A percentile compares a stretch with the other conserved stretches of the same genome.
Conservation (phyloP, 2,329 filamentous ascomycete species). For the Pseudogymnoascus sp. region DNA sequence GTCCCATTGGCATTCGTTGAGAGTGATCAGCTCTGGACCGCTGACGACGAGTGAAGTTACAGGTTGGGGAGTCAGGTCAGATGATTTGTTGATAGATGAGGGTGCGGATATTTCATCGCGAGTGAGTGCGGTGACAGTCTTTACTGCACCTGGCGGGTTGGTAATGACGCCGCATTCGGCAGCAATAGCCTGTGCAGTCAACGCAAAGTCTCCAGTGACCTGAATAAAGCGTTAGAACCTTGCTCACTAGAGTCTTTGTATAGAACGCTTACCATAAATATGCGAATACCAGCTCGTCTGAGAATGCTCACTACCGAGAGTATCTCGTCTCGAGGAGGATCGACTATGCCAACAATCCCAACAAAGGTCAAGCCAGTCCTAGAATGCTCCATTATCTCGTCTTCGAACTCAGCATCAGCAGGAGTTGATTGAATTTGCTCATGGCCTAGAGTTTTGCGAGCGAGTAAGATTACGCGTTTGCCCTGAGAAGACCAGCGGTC, state of each 20-base stretch:
- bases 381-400: constrained; percentile 49
- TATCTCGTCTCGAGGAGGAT: constrained; percentile 55
- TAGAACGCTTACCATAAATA: constrained; percentile 58
- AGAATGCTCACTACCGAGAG: constrained; percentile 55
- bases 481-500: constrained; percentile 63
- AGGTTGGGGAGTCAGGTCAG: not conserved
- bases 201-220: constrained; percentile 70
- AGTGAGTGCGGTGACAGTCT: constrained; percentile 43
- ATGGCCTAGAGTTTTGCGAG: constrained; percentile 50
- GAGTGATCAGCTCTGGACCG: constrained; percentile 57
- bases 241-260: not conserved
- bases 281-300: constrained; percentile 63
- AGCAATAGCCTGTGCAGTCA: constrained; percentile 69
- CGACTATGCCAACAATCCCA: constrained; percentile 53
- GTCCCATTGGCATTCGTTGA: constrained; percentile 66
- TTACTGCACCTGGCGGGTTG: constrained; percentile 41
- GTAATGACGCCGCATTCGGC: constrained; percentile 66
- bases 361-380: constrained; percentile 45
- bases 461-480: constrained; percentile 61
- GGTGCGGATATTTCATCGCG: constrained; percentile 21
- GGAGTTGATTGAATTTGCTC: constrained; percentile 35
- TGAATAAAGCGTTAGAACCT: constrained; percentile 22
- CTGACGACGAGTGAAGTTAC: constrained; percentile 54
- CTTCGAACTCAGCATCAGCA: constrained; percentile 48
- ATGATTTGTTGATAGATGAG: constrained; percentile 11